Evolutionary conservation across 1,139 yeast species (phyloP).

Genomic region (Suhomyces maxii): DNA sequence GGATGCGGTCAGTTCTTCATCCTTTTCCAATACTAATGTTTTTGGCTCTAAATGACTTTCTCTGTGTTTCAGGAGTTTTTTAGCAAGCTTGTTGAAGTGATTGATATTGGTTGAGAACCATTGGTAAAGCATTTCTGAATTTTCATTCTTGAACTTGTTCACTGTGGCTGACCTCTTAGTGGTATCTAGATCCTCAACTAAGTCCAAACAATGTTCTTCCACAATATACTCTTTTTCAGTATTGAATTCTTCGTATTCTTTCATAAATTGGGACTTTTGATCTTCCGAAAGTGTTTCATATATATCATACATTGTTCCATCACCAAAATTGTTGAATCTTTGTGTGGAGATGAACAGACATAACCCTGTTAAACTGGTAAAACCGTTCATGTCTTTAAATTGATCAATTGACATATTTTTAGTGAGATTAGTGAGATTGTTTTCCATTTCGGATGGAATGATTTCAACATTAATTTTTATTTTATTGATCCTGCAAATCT

Average conservation of each 20-base stretch:
- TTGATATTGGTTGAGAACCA: slow-evolving; percentile 16
- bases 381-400: slow-evolving; percentile 20
- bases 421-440: too few species aligned
- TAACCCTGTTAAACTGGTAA: slow-evolving; percentile 20
- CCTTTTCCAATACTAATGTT: neutral
- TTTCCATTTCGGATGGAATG: neutral
- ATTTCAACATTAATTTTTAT: neutral
- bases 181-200: slow-evolving; percentile 15
- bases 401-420: slow-evolving; percentile 13
- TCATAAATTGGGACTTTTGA: slow-evolving; percentile 18
- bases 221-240: slow-evolving; percentile 25
- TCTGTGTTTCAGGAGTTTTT: slow-evolving; percentile 2
- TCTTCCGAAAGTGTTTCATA: slow-evolving; percentile 16
- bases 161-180: slow-evolving; percentile 7
- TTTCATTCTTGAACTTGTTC: slow-evolving; percentile 9
- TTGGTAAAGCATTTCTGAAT: slow-evolving; percentile 12
- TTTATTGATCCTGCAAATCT: slow-evolving; percentile 3
- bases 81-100: slow-evolving; percentile 6
- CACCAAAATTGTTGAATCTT: slow-evolving; percentile 13
- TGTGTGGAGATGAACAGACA: slow-evolving; percentile 23
- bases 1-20: neutral
- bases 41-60: neutral
- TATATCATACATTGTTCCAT: slow-evolving; percentile 18
- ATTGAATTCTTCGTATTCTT: slow-evolving; percentile 26
- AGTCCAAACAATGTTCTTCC: slow-evolving; percentile 24